These are phyloP conservation scores for Lumnitzera racemosa DNA, from an alignment of 345 rosid genomes.

Conservation along the genomic window DNA sequence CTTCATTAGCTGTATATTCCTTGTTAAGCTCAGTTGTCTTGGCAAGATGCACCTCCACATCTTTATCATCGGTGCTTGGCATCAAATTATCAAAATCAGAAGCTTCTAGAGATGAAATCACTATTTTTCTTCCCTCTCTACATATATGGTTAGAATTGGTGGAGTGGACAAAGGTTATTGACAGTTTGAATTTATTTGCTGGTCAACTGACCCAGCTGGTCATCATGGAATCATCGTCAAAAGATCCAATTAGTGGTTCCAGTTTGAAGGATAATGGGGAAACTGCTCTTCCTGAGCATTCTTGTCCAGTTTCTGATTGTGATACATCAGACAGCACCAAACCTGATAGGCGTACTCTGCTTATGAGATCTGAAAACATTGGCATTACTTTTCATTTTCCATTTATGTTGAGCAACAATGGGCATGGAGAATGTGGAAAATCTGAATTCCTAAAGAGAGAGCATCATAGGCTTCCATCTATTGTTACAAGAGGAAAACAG, in stretches of 20 bases:
- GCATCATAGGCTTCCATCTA: slow-evolving; percentile 19
- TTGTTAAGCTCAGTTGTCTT: slow-evolving; percentile 39
- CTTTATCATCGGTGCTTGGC: slow-evolving; percentile 40
- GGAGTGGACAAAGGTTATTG: slow-evolving; percentile 52
- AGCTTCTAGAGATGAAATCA: slow-evolving; percentile 30
- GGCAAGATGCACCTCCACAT: slow-evolving; percentile 39
- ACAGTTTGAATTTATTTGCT: slow-evolving; percentile 26
- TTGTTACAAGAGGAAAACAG: slow-evolving; percentile 24
- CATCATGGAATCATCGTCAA: slow-evolving; percentile 13
- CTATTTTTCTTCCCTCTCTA: slow-evolving; percentile 60
- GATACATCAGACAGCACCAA: slow-evolving; percentile 17
- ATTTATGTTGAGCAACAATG: slow-evolving; percentile 22
- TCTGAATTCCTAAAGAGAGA: slow-evolving; percentile 21
- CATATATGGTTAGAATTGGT: slow-evolving; percentile 59
- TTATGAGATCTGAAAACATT: slow-evolving; percentile 46
- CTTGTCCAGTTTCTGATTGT: slow-evolving; percentile 19
- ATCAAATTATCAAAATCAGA: slow-evolving; percentile 34
- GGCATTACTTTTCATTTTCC: slow-evolving; percentile 54
- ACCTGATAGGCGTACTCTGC: slow-evolving; percentile 14
- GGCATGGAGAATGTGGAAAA: slow-evolving; percentile 21
- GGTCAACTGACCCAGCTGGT: slow-evolving; percentile 26
- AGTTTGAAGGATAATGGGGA: slow-evolving; percentile 8
- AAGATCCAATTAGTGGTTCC: slow-evolving; percentile 8
- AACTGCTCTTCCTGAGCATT: slow-evolving; percentile 18
- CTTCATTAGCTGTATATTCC: slow-evolving; percentile 43